Evolutionary conservation across 129 eudicot genomes (phyloP).

Genomic region (Gnaphalium uliginosum): DNA sequence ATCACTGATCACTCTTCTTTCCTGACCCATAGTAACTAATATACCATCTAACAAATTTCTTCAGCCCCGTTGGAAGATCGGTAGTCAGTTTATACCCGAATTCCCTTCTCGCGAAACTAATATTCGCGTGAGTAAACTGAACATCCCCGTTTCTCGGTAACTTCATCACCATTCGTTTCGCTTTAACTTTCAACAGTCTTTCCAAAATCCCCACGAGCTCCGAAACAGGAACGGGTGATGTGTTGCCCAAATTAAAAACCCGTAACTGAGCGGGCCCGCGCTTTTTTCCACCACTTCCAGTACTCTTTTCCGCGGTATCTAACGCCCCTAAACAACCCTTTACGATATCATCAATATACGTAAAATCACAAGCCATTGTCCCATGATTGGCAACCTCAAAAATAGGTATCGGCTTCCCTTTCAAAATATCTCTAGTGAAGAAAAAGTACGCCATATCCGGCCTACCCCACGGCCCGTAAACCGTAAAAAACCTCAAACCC

Average conservation of each 20-base stretch:
- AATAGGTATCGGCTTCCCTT: constrained; percentile 60
- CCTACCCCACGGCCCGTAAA: constrained; percentile 96
- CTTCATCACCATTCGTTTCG: constrained; percentile 61
- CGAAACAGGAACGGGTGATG: constrained; percentile 78
- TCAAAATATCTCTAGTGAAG: constrained; percentile 65
- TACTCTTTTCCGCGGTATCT: constrained; percentile 87
- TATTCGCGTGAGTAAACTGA: constrained; percentile 78
- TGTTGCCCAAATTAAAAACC: constrained; percentile 77
- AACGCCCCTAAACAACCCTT: constrained; percentile 83
- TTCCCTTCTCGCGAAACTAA: constrained; percentile 66
- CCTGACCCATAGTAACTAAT: constrained; percentile 64
- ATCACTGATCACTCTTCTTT: constrained; percentile 61
- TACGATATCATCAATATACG: constrained; percentile 83
- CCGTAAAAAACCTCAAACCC: constrained; percentile 77
- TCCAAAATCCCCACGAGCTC: constrained; percentile 76
- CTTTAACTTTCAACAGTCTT: constrained; percentile 69
- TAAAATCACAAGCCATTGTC: constrained; percentile 79
- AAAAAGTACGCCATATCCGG: constrained; percentile 95
- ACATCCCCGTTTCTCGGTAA: constrained; percentile 88
- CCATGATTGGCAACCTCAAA: constrained; percentile 81
- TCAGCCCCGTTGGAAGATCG: constrained; percentile 83
- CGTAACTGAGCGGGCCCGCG: constrained; percentile 73
- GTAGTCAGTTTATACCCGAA: constrained; percentile 77
- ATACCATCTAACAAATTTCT: constrained; percentile 84
- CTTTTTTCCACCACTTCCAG: constrained; percentile 87